Evolutionary conservation across 2,329 filamentous ascomycete genomes (phyloP), one percentile per base, ranked within the genome.

Genomic region (Hypoxylon sp.): DNA sequence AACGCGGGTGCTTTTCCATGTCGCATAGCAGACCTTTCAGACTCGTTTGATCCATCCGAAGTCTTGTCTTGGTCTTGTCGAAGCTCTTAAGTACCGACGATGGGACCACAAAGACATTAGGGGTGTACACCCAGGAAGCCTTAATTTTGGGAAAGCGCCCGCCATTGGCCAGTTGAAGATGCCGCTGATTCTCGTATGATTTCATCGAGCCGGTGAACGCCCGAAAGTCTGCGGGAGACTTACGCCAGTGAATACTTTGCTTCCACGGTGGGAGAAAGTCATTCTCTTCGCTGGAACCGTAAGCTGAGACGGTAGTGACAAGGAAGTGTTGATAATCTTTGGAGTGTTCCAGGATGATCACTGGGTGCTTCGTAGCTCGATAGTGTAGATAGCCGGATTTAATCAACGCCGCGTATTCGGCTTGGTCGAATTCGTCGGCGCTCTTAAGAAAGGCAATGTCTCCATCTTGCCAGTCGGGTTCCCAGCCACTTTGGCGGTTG

Each of bases 271-370:
- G 61, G 0, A 70, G 65, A 39, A 72, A 71, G 37, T 65, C 29
- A 30, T 74, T 74, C 2, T 63, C 8, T 1, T 58, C 29, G 5
- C 67, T 62, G 1, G 74, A 75, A 8, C 52, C 32, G 63, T 78
- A 80, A 2, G 78, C 77, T 19, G 77, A 78, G 25, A 80, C 70
- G 0, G 77, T 75, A 0, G 73, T 75, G 50, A 79, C 59, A 2
- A 77, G 67, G 30, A 71, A 73, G 48, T 74, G 53, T 9, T 30
- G 59, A 3, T 47, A 55, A 32, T 71, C 48, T 0, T 41, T 8
- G 0, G 69, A 70, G 4, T 61, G 60, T 7, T 66, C 62, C 5
- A 80, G 69, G 48, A 80, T 72, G 45, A 80, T 77, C 51, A 77
- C 76, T 0, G 78, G 78, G 65, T 80, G 78, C 25, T 63, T 51